Percentiles rank a stretch among this genome's conserved stretches.
Evolutionary conservation across 106 monocot genomes (phyloP).

Genomic region (Acanthochlamys bracteata): DNA sequence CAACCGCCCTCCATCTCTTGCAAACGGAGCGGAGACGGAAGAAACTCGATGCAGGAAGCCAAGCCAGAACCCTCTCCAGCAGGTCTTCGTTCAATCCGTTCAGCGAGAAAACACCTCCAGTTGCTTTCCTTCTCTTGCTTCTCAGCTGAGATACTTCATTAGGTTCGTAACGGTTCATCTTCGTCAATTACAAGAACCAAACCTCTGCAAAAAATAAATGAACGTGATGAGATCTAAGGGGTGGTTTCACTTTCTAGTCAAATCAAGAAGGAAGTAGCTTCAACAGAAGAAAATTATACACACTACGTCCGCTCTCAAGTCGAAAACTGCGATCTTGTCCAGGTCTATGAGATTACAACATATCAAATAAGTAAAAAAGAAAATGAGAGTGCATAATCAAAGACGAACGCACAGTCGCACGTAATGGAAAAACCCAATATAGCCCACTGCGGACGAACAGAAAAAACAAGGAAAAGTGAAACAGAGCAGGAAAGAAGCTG

Average conservation of each 20-base stretch:
- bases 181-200: neutral
- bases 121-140: constrained; percentile 40
- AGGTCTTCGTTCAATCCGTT: constrained; percentile 72
- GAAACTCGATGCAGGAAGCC: constrained; percentile 63
- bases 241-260: too few relatives aligned
- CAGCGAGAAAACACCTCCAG: constrained; percentile 25
- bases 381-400: too few relatives aligned
- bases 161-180: neutral
- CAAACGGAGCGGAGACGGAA: constrained; percentile 77
- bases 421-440: too few relatives aligned
- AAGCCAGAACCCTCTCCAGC: constrained; percentile 63
- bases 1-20: constrained; percentile 46
- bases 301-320: too few relatives aligned
- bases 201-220: neutral
- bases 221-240: too few relatives aligned
- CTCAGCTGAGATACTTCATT: neutral
- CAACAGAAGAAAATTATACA: too few relatives aligned
- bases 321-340: too few relatives aligned
- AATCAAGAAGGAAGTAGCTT: too few relatives aligned
- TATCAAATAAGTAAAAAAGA: too few relatives aligned
- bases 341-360: too few relatives aligned
- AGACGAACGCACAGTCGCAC: too few relatives aligned
- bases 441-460: too few relatives aligned
- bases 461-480: neutral
- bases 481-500: constrained; percentile 2